Evolutionary conservation across 495 filamentous ascomycete species (phyloP).

Genomic region (Symbiotaphrina buchneri): DNA sequence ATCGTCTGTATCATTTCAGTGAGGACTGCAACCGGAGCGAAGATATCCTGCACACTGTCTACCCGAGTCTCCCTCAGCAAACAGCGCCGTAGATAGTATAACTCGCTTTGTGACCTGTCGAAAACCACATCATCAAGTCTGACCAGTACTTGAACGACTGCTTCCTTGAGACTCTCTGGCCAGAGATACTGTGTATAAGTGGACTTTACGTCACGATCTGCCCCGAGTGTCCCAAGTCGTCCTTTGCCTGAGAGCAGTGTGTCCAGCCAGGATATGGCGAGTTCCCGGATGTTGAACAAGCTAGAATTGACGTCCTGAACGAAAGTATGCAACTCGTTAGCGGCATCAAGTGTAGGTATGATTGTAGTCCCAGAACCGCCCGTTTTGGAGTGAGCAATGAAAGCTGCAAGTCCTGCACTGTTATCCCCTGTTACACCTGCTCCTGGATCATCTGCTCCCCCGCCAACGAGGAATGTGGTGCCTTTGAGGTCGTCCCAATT

Average conservation of each 20-base stretch:
- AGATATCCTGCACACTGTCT: too few relatives aligned
- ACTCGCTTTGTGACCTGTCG: constrained; percentile 9
- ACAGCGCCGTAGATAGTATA: too few relatives aligned
- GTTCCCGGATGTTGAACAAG: constrained; percentile 37
- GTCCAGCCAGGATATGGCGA: constrained; percentile 40
- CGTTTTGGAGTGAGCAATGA: constrained; percentile 57
- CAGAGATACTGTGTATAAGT: constrained; percentile 44
- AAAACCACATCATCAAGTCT: constrained; percentile 47
- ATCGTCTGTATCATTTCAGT: constrained; percentile 44
- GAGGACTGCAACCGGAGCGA: too few relatives aligned
- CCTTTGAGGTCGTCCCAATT: constrained; percentile 37
- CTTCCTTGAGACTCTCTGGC: constrained; percentile 49
- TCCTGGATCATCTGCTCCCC: constrained; percentile 24
- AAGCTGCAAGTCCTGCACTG: constrained; percentile 42
- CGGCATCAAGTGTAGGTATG: constrained; percentile 28
- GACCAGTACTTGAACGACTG: constrained; percentile 42
- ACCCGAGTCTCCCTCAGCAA: too few relatives aligned
- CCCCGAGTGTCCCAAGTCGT: constrained; percentile 6
- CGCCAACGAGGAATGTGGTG: constrained; percentile 28
- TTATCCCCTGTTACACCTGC: constrained; percentile 23
- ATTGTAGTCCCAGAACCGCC: constrained; percentile 25
- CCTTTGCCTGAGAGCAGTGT: constrained; percentile 20
- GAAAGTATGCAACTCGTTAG: constrained; percentile 32
- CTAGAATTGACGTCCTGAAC: constrained; percentile 24
- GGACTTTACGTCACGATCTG: constrained; percentile 17